These are phyloP conservation scores for Coleophoma crateriformis DNA, from an alignment of 2,329 filamentous ascomycete genomes.

Conservation along the genomic window DNA sequence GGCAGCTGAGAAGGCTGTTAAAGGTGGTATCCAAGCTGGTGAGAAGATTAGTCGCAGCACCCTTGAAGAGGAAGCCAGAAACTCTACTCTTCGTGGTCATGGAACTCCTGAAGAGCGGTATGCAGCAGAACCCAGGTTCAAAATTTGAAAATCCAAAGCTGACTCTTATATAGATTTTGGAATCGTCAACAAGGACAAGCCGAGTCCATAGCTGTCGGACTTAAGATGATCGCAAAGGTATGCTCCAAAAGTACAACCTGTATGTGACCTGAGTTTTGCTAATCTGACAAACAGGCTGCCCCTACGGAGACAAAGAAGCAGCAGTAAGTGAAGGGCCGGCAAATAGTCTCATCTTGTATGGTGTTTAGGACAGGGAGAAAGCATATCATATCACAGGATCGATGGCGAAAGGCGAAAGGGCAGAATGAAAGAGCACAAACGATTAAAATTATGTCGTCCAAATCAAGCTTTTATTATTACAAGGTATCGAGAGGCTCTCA, in stretches of 20 bases:
- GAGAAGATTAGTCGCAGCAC: constrained; percentile 60
- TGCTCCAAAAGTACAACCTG: constrained; percentile 3
- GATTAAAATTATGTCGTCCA: no score
- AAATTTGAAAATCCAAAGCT: constrained; percentile 10
- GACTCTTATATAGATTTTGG: constrained; percentile 46
- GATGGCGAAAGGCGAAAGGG: no score
- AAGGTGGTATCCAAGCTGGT: constrained; percentile 41
- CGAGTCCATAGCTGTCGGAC: constrained; percentile 53
- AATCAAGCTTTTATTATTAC: no score
- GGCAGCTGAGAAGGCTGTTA: constrained; percentile 41
- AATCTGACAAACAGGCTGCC: constrained; percentile 6
- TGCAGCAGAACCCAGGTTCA: not conserved
- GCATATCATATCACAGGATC: not conserved
- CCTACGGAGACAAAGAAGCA: constrained; percentile 13
- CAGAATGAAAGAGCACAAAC: no score
- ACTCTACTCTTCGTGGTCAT: constrained; percentile 41
- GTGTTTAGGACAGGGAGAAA: not conserved
- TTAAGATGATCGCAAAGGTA: constrained; percentile 46
- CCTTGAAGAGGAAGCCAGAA: constrained; percentile 58
- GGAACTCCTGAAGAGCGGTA: constrained; percentile 44
- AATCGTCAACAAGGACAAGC: constrained; percentile 50
- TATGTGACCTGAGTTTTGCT: not conserved
- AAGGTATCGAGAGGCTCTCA: no score
- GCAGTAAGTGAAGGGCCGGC: not conserved
- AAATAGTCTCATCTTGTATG: not conserved